Percentiles rank a stretch among this genome's conserved stretches.
These are phyloP conservation scores for Polyporus tsugae DNA, from an alignment of 1,284 basidiomycete species.

Conservation along the genomic window DNA sequence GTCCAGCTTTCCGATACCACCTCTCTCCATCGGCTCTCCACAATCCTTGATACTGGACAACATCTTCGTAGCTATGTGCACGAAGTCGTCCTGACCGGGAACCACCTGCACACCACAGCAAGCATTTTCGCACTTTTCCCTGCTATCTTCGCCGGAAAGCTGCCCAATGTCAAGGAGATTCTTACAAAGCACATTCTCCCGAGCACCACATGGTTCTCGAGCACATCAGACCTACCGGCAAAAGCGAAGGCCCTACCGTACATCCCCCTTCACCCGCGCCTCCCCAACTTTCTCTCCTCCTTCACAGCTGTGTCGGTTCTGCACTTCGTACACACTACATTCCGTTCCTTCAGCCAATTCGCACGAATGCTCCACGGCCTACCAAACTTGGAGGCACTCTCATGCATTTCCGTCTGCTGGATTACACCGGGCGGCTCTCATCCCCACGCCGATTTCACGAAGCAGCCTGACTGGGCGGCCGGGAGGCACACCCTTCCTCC, in stretches of 20 bases:
- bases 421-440: neutral
- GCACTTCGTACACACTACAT: neutral
- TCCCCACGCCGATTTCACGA: neutral
- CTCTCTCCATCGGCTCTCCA: neutral
- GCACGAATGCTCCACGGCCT: neutral
- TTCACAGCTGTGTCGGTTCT: neutral
- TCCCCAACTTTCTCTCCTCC: neutral
- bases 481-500: neutral
- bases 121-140: neutral
- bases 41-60: neutral
- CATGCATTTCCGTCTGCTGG: neutral
- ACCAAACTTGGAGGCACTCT: neutral
- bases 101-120: neutral
- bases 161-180: neutral
- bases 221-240: neutral
- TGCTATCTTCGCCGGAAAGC: neutral
- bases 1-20: neutral
- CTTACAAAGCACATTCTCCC: neutral
- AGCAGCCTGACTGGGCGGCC: neutral
- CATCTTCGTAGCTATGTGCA: neutral
- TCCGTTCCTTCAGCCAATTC: neutral
- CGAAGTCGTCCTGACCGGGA: neutral
- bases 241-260: neutral
- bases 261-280: conserved; percentile 1
- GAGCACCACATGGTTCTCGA: neutral